Evolutionary conservation across 2,329 filamentous ascomycete species (phyloP).

Genomic region (Apiospora sp.): DNA sequence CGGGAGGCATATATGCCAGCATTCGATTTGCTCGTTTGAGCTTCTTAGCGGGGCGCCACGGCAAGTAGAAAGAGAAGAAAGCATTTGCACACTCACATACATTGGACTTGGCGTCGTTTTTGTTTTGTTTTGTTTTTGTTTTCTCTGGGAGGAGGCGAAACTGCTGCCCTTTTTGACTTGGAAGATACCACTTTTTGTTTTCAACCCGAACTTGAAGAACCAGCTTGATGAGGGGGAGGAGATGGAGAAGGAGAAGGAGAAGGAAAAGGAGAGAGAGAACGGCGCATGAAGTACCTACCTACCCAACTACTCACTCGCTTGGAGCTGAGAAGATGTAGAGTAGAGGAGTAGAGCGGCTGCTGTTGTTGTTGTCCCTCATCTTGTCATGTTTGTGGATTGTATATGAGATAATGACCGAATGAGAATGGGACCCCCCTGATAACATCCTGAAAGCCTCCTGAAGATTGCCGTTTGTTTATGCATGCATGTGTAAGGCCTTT

Average conservation of each 20-base stretch:
- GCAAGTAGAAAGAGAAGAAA: conserved; percentile 21
- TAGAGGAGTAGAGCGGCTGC: neutral
- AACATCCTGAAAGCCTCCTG: neutral
- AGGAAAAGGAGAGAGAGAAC: neutral
- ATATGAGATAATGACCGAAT: conserved; percentile 29
- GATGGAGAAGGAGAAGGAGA: too few relatives aligned
- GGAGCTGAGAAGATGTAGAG: neutral
- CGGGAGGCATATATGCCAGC: neutral
- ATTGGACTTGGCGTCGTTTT: conserved; percentile 5
- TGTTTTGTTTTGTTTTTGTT: neutral
- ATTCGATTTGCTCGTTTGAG: neutral
- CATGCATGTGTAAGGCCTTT: neutral
- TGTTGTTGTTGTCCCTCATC: neutral
- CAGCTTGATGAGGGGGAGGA: neutral
- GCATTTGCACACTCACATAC: conserved; percentile 16
- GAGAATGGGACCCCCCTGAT: conserved; percentile 25
- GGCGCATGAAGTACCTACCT: neutral
- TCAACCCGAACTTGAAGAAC: conserved; percentile 21
- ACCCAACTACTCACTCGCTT: neutral
- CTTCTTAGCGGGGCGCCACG: neutral
- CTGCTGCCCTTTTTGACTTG: conserved; percentile 20
- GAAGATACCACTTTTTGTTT: conserved; percentile 26
- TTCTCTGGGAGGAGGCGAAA: neutral
- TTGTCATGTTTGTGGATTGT: conserved; percentile 13
- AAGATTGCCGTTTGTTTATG: neutral